Conservation (phyloP, 2,329 filamentous ascomycete genomes). For the Fusarium sp. region DNA sequence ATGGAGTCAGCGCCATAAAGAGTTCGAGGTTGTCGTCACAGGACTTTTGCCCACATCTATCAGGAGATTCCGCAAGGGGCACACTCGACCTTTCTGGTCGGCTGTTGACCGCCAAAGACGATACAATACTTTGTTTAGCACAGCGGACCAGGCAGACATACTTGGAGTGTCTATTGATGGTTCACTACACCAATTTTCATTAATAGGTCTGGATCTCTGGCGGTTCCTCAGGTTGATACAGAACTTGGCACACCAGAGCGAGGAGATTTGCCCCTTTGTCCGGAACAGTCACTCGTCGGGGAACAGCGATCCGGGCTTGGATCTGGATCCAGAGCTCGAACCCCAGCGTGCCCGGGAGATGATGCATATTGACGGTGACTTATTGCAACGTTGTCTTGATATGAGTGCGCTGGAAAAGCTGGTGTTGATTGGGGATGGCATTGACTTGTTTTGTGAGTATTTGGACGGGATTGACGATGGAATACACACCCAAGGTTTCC, state of each 20-base stretch:
- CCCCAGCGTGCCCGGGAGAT: constrained; percentile 53
- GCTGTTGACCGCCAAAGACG: constrained; percentile 44
- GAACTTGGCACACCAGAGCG: constrained; percentile 65
- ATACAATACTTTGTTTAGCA: constrained; percentile 55
- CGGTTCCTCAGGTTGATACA: constrained; percentile 77
- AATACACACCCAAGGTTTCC: constrained; percentile 48
- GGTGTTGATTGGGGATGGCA: constrained; percentile 44
- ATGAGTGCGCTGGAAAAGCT: constrained; percentile 55
- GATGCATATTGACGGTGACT: constrained; percentile 74
- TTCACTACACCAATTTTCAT: constrained; percentile 72
- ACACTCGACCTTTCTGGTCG: constrained; percentile 62
- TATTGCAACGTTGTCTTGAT: constrained; percentile 64
- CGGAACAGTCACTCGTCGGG: constrained; percentile 6
- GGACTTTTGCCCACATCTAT: constrained; percentile 65
- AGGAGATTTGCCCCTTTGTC: constrained; percentile 58
- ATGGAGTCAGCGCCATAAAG: constrained; percentile 49
- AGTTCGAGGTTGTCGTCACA: constrained; percentile 61
- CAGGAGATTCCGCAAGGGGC: constrained; percentile 61
- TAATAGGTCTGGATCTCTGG: constrained; percentile 70
- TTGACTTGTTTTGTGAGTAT: constrained; percentile 56
- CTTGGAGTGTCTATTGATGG: constrained; percentile 76
- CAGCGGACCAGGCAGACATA: constrained; percentile 58
- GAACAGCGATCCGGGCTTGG: constrained; percentile 12
- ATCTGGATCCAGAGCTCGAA: constrained; percentile 37
- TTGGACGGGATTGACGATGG: constrained; percentile 60